A percentile compares a stretch with the other conserved stretches of the same genome.
These are phyloP conservation scores for Canavalia ensiformis DNA, from an alignment of 306 rosid genomes.

Conservation along the genomic window DNA sequence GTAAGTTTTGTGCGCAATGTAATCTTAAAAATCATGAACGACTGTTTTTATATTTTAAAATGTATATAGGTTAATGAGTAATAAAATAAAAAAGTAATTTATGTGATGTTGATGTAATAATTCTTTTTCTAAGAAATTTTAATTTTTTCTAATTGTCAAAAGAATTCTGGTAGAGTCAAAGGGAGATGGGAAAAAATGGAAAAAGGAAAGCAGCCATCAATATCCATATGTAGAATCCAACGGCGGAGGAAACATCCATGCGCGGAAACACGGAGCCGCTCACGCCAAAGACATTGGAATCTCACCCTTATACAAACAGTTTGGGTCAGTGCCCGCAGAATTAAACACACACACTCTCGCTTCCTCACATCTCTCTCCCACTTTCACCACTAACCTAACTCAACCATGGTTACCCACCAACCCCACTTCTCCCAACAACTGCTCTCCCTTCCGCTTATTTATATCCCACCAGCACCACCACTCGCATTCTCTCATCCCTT, in stretches of 20 bases:
- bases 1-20: not conserved
- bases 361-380: slow-evolving; percentile 34
- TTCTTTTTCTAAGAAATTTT: too few relatives aligned
- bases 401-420: slow-evolving; percentile 60
- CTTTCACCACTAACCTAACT: slow-evolving; percentile 43
- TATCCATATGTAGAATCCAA: slow-evolving; percentile 28
- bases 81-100: too few relatives aligned
- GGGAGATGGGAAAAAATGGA: too few relatives aligned
- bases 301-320: slow-evolving; percentile 55
- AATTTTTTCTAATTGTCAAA: too few relatives aligned
- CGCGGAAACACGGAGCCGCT: slow-evolving; percentile 99
- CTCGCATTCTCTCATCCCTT: slow-evolving; percentile 40
- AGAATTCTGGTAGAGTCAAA: too few relatives aligned
- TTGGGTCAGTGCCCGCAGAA: slow-evolving; percentile 37
- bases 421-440: slow-evolving; percentile 13
- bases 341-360: slow-evolving; percentile 35
- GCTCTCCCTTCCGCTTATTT: slow-evolving; percentile 42
- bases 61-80: too few relatives aligned
- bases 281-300: slow-evolving; percentile 88
- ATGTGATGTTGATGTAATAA: too few relatives aligned
- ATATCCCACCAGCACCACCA: slow-evolving; percentile 38
- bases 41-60: too few relatives aligned
- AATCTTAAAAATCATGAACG: not conserved
- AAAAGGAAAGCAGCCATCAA: not conserved
- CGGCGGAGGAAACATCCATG: slow-evolving; percentile 81